Base-by-base conservation (phyloP, 1,139 yeast species). In the Suhomyces guaymorum region DNA sequence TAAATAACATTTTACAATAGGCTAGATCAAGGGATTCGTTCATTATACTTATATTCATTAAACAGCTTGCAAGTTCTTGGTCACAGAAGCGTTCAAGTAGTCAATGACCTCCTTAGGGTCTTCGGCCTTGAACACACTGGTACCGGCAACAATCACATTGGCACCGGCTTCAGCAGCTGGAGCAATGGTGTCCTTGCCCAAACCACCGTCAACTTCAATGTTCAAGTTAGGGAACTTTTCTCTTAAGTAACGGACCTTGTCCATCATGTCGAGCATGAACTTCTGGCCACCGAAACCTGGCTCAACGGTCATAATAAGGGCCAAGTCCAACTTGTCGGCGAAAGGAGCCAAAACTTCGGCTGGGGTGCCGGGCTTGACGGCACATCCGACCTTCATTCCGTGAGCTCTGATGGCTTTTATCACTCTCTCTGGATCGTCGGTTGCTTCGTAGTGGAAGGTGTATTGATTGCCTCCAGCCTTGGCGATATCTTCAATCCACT, bases 261-360 rank as follows among this genome's bases (percentile, higher is more conserved):
- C 87, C 97, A 92, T 90, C 96, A 90, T 90, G 43, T 82, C 86
- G 11, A 79, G 70, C 96, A 87, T 89, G 70, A 92, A 94, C 61
- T 84, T 85, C 63, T 92, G 99, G 31, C 99, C 99, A 22, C 98
- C 98, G 56, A 92, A 92, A 1, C 98, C 98, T 7, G 98, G 98
- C 62, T 92, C 98, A 28, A 92, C 98, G 3, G 98, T 92, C 98
- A 92, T 94, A 34, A 92, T 83, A 43, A 92, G 73, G 7, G 89
- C 92, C 96, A 92, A 86, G 59, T 94, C 97, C 49, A 92, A 70
- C 46, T 79, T 68, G 37, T 83, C 82, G 20, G 82, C 94, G 47
- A 87, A 65, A 19, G 87, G 92, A 52, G 72, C 82, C 31, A 90
- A 73, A 3, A 78, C 95, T 42, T 85, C 95, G 16, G 87, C 95